Conservation (phyloP, 805 yeast genomes). For the Clavispora asparagi region DNA sequence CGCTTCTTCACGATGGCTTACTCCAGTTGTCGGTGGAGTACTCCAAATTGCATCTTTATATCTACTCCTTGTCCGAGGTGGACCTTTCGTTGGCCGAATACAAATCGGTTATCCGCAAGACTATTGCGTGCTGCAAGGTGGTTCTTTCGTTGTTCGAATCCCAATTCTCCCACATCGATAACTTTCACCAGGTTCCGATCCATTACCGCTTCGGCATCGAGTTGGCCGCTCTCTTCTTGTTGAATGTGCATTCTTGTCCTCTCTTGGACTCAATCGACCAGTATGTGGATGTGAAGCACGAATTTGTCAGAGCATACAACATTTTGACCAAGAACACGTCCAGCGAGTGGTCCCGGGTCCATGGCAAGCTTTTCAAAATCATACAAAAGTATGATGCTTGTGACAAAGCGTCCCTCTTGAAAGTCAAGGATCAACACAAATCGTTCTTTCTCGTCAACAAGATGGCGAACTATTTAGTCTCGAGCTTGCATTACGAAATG, state of each 20-base stretch:
- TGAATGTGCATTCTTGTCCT: conserved; percentile 21
- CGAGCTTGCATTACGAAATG: conserved; percentile 35
- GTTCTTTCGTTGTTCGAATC: conserved; percentile 23
- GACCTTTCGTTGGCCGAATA: conserved; percentile 24
- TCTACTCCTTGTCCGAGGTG: conserved; percentile 27
- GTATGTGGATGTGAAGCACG: conserved; percentile 8
- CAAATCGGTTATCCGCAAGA: conserved; percentile 21
- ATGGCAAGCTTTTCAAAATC: conserved; percentile 9
- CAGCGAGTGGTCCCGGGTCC: conserved; percentile 6
- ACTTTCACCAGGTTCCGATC: conserved; percentile 31
- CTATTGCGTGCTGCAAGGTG: conserved; percentile 23
- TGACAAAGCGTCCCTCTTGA: conserved; percentile 6
- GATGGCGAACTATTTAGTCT: conserved; percentile 30
- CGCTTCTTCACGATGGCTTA: conserved; percentile 18
- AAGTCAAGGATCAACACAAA: conserved; percentile 3
- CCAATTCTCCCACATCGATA: conserved; percentile 14
- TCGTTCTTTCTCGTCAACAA: conserved; percentile 28
- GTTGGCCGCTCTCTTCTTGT: conserved; percentile 24
- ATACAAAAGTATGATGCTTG: conserved; percentile 10
- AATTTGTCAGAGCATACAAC: conserved; percentile 9
- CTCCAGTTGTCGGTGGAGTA: conserved; percentile 30
- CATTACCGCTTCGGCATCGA: conserved; percentile 37
- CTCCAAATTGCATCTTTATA: conserved; percentile 33
- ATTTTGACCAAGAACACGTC: conserved; percentile 5
- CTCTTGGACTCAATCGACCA: conserved; percentile 7